Evolutionary conservation across 768 basidiomycete species (phyloP).

Genomic region (Lactifluus volemus): DNA sequence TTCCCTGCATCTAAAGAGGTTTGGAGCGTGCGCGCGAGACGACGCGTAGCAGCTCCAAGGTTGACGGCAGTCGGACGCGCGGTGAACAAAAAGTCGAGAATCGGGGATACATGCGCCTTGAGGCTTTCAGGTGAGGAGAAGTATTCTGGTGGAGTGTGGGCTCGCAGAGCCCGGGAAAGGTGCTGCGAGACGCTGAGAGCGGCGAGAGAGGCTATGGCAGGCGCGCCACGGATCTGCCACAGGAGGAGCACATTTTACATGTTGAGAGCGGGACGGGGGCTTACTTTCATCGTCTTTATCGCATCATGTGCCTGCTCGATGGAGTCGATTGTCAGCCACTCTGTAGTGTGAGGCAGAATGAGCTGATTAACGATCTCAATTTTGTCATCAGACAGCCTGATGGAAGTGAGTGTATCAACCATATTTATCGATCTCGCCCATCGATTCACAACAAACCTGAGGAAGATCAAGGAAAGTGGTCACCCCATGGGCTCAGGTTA

Average conservation of each 20-base stretch:
- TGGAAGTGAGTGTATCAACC: conserved; percentile 29
- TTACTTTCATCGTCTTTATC: conserved; percentile 92
- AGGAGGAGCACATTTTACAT: neutral
- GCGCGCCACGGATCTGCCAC: conserved; percentile 75
- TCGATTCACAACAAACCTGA: neutral
- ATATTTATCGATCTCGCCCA: conserved; percentile 2
- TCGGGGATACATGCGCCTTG: conserved; percentile 43
- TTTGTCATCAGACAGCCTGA: conserved; percentile 36
- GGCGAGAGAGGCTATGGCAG: conserved; percentile 90
- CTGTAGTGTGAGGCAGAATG: conserved; percentile 64
- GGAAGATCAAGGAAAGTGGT: no score
- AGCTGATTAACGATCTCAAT: conserved; percentile 92
- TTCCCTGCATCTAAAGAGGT: conserved; percentile 31
- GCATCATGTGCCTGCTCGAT: conserved; percentile 85
- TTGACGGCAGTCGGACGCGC: conserved; percentile 97
- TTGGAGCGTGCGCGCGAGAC: conserved; percentile 48
- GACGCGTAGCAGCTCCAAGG: conserved; percentile 74
- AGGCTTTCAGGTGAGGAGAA: conserved; percentile 46
- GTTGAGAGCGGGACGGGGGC: neutral
- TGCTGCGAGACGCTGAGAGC: conserved; percentile 66
- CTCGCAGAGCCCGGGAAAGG: conserved; percentile 44
- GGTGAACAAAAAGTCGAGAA: conserved; percentile 67
- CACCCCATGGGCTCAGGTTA: neutral
- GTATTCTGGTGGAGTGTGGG: conserved; percentile 42
- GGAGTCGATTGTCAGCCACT: conserved; percentile 56